A percentile compares a stretch with the other conserved stretches of the same genome.
phyloP scores from a whole-genome alignment of 441 rosid genomes.

The Theobroma grandiflorum region DNA sequence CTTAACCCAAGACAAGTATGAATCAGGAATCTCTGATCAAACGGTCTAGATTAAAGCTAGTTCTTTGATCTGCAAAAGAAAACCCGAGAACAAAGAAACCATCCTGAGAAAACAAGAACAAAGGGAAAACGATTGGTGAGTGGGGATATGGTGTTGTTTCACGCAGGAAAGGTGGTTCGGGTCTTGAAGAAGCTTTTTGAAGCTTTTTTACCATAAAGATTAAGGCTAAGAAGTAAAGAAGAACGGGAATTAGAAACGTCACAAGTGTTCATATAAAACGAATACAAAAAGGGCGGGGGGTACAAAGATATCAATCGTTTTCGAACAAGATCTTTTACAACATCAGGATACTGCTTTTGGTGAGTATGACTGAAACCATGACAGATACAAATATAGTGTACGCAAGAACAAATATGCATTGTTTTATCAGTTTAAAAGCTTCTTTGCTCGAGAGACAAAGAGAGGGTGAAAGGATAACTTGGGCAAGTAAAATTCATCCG shows the following conservation, averaged over 20 bases:
- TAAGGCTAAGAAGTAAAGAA: not conserved
- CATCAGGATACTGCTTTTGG: conserved; percentile 23
- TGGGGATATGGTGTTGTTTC: not conserved
- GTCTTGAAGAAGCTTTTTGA: not conserved
- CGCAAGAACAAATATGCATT: not conserved
- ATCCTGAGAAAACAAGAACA: not conserved
- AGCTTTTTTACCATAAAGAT: not conserved
- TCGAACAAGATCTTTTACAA: conserved; percentile 34
- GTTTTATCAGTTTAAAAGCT: conserved; percentile 7
- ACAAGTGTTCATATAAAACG: not conserved
- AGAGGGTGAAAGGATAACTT: not conserved
- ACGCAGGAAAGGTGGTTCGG: not conserved
- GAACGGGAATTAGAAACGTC: not conserved
- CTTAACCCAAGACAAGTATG: conserved; percentile 29
- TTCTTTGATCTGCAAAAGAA: not conserved
- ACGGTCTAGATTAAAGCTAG: conserved; percentile 24
- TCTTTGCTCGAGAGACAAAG: not conserved
- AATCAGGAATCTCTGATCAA: conserved; percentile 33
- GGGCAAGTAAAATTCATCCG: not conserved
- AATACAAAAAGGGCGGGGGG: not conserved
- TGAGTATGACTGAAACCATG: conserved; percentile 20
- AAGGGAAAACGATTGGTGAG: not conserved
- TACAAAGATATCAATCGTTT: conserved; percentile 32
- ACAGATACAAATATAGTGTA: conserved; percentile 9
- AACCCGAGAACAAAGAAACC: not conserved